Base-by-base conservation (phyloP, 768 basidiomycete genomes). In the Russula virescens region DNA sequence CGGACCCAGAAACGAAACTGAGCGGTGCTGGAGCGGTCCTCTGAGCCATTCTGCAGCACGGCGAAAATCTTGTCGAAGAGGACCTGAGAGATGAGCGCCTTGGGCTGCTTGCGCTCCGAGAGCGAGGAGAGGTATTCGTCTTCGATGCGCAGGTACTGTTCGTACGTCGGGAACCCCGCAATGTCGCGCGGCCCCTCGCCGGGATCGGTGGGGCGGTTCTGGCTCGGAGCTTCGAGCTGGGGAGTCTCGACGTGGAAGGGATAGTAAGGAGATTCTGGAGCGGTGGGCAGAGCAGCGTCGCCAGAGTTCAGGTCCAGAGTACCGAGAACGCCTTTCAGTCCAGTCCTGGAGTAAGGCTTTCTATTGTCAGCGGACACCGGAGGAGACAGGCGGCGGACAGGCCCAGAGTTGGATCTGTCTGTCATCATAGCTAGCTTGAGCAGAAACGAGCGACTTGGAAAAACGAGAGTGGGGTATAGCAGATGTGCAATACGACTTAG, bases 1-100 rank as follows among this genome's bases (percentile, higher is more conserved):
- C 66, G 66, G 2, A 66, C 66, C 66, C 66, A 68, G 66, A 66
- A 66, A 57, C 66, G 64, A 19, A 68, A 66, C 61, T 68, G 66
- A 5, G 66, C 66, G 14, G 60, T 62, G 40, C 65, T 63, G 19
- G 47, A 54, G n/a, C 58, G 64, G 43, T 62, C 60, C 40, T 59
- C 58, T 6, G 61, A 47, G 54, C 63, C 66, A 8, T 62, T 57
- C 59, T 63, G 64, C 5, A 68, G 38, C 35, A 68, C 66, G 31
- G 61, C 55, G 35, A 50, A 50, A 52, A 68, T 50, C 61, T 57
- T 57, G 8, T 66, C 64, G 16, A 68, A 66, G 42, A 68, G 60
- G 5, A 25, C 61, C 55, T 66, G 66, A n/a, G 66, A 62, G 46
- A 68, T 66, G 46, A 68, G 65, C 47, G 65, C 66, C 65, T 68